These are phyloP conservation scores for Thelonectria blattea DNA, from an alignment of 2,329 filamentous ascomycete species.

Conservation along the genomic window DNA sequence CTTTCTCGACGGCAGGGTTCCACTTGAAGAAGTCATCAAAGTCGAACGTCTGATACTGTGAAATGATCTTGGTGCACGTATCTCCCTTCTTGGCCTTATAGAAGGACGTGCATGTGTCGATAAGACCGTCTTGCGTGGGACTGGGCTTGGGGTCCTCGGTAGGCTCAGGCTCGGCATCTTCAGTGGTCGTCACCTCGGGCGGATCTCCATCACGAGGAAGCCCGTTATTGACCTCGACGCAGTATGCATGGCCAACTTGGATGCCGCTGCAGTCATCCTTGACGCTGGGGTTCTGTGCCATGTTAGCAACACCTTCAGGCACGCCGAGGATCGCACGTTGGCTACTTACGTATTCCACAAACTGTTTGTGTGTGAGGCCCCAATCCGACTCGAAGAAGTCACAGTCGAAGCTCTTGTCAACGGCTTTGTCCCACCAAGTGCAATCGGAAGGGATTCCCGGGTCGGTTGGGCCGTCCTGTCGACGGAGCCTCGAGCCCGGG, in stretches of 20 bases:
- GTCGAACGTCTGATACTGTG: neutral
- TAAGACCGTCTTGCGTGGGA: slow-evolving; percentile 6
- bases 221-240: slow-evolving; percentile 18
- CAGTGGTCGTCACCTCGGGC: neutral
- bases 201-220: slow-evolving; percentile 8
- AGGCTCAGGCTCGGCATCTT: neutral
- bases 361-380: slow-evolving; percentile 4
- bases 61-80: slow-evolving; percentile 8
- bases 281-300: slow-evolving; percentile 12
- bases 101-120: slow-evolving; percentile 4
- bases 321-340: neutral
- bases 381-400: slow-evolving; percentile 5
- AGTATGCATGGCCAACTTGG: slow-evolving; percentile 18
- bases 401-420: slow-evolving; percentile 11
- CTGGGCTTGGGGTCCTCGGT: neutral
- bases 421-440: slow-evolving; percentile 13
- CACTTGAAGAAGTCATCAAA: slow-evolving; percentile 16
- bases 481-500: neutral
- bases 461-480: slow-evolving; percentile 10
- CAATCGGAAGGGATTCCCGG: slow-evolving; percentile 12
- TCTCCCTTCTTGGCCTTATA: slow-evolving; percentile 23
- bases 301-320: neutral
- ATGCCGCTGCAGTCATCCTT: slow-evolving; percentile 17
- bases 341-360: slow-evolving; percentile 12
- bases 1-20: slow-evolving; percentile 7